Base-by-base conservation (phyloP, 23 red algal genomes). In the Cyanidiococcus yangmingshanensis region DNA sequence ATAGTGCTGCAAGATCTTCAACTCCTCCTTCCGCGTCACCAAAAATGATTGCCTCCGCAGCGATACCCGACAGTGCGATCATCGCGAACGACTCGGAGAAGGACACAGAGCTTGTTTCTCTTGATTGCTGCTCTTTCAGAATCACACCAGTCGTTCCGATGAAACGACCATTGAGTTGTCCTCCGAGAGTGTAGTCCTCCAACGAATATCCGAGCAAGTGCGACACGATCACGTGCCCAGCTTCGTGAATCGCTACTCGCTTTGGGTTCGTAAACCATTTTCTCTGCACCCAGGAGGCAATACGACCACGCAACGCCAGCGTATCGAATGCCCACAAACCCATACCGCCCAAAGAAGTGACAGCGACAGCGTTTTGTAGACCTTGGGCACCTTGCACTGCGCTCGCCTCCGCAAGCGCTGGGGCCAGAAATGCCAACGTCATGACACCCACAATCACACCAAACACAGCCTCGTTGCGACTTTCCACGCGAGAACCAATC, bases 221-320 rank as follows among this genome's bases (percentile, higher is more conserved):
- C 27, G 63, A 25, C 63, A 71, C 7, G 3, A 71, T 2, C 63
- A 35, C 63, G 32, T 71, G 63, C 32, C 63, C 63, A 71, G 63
- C 63, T 30, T 71, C 63, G 63, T 71, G 63, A 12, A 71, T 7
- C 3, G 63, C 63, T 2, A 71, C 27, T 25, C 63, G 63, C 7
- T 35, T 25, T 71, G 21, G 21, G 32, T 71, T 29, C 3, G 63
- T 71, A 29, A 71, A 29, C n/a, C 21, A 71, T 3, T 30, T 7
- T 7, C 32, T 35, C 63, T 32, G n/a, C n/a, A 71, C 12, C 63
- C 21, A 25, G 21, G n/a, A 2, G n/a, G 21, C n/a, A 25, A 71
- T 7, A 3, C n/a, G n/a, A 2, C n/a, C 21, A 3, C 32, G 21
- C 16, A 71, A 30, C 32, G n/a, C 63, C 16, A 71, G 32, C 63